phyloP scores from a whole-genome alignment of 2,329 filamentous ascomycete species.

The Sphaerulina vaccinii region DNA sequence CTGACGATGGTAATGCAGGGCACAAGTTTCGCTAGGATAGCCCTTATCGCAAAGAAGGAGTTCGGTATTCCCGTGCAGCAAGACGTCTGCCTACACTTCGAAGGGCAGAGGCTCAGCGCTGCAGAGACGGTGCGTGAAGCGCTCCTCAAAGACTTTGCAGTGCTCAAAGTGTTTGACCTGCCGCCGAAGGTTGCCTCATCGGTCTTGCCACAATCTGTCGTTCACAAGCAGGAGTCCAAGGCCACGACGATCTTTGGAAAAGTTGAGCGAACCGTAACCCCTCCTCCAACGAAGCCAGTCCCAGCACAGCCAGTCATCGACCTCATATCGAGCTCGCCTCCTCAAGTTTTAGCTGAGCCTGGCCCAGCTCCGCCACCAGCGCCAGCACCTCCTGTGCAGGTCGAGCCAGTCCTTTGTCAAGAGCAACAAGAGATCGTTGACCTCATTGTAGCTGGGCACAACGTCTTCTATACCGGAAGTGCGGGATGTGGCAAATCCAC shows the following conservation, averaged over 20 bases:
- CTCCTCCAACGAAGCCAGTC: background rate
- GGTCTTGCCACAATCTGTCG: background rate
- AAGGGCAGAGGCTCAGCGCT: conserved; percentile 4
- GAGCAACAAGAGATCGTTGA: conserved; percentile 24
- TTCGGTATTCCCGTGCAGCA: background rate
- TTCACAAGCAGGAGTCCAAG: background rate
- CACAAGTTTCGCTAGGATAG: conserved; percentile 3
- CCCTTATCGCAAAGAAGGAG: background rate
- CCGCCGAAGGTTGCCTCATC: background rate
- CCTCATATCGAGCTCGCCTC: conserved; percentile 10
- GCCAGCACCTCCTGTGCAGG: background rate
- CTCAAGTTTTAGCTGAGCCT: background rate
- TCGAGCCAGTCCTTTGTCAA: conserved; percentile 17
- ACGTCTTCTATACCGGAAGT: conserved; percentile 65
- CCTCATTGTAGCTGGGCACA: conserved; percentile 42
- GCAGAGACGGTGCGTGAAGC: conserved; percentile 7
- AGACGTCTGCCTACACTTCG: conserved; percentile 7
- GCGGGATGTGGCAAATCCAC: conserved; percentile 62
- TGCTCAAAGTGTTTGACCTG: conserved; percentile 3
- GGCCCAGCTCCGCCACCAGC: background rate
- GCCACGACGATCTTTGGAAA: background rate
- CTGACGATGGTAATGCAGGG: conserved; percentile 3
- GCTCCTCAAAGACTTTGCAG: background rate
- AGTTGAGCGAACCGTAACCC: background rate
- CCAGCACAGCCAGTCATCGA: conserved; percentile 5